Evolutionary conservation across 352 stramenopile species (phyloP), one percentile per base, ranked within the genome.

Genomic region (Phytophthora pini): DNA sequence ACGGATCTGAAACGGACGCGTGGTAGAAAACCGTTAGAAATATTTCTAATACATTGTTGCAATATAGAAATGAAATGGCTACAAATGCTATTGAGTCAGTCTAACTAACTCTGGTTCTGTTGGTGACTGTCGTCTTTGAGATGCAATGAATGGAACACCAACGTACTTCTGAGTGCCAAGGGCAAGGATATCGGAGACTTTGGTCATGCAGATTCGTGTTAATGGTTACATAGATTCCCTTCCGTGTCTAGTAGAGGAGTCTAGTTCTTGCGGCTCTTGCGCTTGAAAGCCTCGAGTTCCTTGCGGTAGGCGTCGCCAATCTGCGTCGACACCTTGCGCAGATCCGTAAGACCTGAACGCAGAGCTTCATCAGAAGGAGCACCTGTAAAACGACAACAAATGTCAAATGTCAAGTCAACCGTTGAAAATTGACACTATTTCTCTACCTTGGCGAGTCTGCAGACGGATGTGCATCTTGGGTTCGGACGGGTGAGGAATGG

Each of bases 401-500:
- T 32, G 13, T 36, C 12, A 68, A 45, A 4, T 41, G 6, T 56
- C 7, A 51, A 36, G 12, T 36, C 3, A 36, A 36, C 31, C 5
- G 24, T 10, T 32, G 29, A 32, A 6, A 32, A 32, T 9, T 32
- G 29, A 32, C 5, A 4, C 31, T 36, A 8, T 15, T 9, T 36
- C 3, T 8, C n/a, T 74, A 89, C 84, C 82, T 72, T 84, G 69
- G 41, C 79, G 80, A 8, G 87, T 96, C 75, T 98, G 95, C 15
- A 98, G 83, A 34, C 95, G 85, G 26, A 98, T 71, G 72, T 98
- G 94, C 72, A 98, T 96, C 57, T 98, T 94, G 22, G 93, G 93
- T 68, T 98, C 95, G 6, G 90, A 97, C 20, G 95, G 95, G 80
- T 98, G 95, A 36, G 95, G 95, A 39, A 98, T 97, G 34, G 92